A percentile compares a stretch with the other conserved stretches of the same genome.
These are phyloP conservation scores for Monosporascus ibericus DNA, from an alignment of 2,329 filamentous ascomycete genomes.

Conservation along the genomic window DNA sequence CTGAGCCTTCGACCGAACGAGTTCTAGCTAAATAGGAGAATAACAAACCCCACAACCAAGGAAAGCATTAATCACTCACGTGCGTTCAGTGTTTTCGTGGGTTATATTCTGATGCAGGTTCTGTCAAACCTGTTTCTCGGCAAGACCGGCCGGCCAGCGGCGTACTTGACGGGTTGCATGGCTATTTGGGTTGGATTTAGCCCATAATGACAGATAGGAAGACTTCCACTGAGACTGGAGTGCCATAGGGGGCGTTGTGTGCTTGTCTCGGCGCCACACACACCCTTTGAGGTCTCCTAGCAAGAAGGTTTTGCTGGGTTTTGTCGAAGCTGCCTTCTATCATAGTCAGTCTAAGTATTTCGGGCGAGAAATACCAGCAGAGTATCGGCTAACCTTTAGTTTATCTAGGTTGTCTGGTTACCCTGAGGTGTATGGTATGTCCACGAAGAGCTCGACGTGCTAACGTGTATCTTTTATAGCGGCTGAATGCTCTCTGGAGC, in stretches of 20 bases:
- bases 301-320: slow-evolving; percentile 1
- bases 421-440: slow-evolving; percentile 57
- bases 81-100: slow-evolving; percentile 41
- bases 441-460: slow-evolving; percentile 53
- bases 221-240: not conserved
- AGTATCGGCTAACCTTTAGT: no score
- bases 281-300: slow-evolving; percentile 1
- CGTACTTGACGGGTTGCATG: slow-evolving; percentile 31
- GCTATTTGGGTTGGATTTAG: not conserved
- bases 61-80: slow-evolving; percentile 4
- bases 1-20: slow-evolving; percentile 17
- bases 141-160: slow-evolving; percentile 35
- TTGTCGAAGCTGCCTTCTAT: slow-evolving; percentile 3
- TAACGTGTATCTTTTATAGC: slow-evolving; percentile 50
- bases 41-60: not conserved
- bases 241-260: slow-evolving; percentile 1
- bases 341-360: no score
- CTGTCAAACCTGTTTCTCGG: slow-evolving; percentile 40
- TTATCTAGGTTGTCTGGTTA: not conserved
- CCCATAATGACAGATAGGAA: not conserved
- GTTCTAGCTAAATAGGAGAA: slow-evolving; percentile 18
- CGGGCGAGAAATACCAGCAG: no score
- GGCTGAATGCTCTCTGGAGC: slow-evolving; percentile 61
- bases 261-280: slow-evolving; percentile 1
- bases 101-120: slow-evolving; percentile 40